Conservation (phyloP, 257 asterid genomes). For the Gentiana dahurica region DNA sequence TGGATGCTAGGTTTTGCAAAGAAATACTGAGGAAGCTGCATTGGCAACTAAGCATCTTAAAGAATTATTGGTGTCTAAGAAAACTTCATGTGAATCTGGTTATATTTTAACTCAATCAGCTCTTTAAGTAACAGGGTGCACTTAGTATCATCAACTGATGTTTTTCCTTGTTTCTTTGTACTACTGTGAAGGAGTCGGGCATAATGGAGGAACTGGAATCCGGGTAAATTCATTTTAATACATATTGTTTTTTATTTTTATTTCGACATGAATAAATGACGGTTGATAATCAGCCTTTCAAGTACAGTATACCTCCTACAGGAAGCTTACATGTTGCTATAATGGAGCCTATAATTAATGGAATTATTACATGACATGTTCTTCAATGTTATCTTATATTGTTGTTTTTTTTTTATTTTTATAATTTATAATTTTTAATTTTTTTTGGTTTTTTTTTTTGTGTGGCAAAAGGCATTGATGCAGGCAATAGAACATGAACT, state of each 20-base stretch:
- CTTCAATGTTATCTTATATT: not conserved
- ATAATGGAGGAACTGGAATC: constrained; percentile 51
- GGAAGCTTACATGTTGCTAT: not conserved
- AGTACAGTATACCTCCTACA: not conserved
- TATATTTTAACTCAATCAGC: constrained; percentile 2
- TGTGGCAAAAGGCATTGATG: constrained; percentile 42
- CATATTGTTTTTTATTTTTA: too few species aligned
- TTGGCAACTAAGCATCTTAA: constrained; percentile 89
- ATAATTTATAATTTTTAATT: constrained; percentile 8
- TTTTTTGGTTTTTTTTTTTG: too few species aligned
- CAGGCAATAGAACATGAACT: constrained; percentile 89
- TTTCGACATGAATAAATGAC: not conserved
- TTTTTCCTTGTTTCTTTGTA: constrained; percentile 8
- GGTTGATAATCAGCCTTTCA: not conserved
- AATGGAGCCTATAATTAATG: not conserved
- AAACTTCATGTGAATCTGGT: constrained; percentile 77
- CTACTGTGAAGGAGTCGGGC: constrained; percentile 34
- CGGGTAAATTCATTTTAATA: constrained; percentile 35
- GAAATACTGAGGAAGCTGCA: constrained; percentile 95
- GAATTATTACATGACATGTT: not conserved
- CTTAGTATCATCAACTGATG: not conserved
- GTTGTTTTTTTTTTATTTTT: not conserved
- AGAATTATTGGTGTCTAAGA: constrained; percentile 83
- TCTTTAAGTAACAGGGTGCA: constrained; percentile 1
- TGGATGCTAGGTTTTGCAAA: constrained; percentile 63